phyloP scores from a whole-genome alignment of 2,329 filamentous ascomycete species.

The Cladorrhinum sp. region DNA sequence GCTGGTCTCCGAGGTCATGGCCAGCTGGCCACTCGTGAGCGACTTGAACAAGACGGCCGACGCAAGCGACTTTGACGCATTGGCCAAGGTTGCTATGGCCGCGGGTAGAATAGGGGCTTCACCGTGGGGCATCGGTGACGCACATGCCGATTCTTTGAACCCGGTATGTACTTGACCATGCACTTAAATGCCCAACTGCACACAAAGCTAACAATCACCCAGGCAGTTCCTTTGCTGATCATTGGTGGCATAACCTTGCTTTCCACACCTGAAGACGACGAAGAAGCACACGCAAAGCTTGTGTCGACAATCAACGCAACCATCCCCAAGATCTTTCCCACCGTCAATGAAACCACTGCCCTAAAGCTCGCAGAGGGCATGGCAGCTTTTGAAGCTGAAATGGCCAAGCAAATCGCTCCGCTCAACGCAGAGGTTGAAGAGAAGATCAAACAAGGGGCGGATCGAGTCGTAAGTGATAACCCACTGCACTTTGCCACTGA shows the following conservation, averaged over 20 bases:
- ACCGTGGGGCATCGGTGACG: background rate
- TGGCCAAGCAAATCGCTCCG: background rate
- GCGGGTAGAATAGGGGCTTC: constrained; percentile 8
- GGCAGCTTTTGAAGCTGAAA: background rate
- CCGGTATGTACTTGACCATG: too few relatives aligned
- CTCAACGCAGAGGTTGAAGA: background rate
- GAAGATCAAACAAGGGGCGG: background rate
- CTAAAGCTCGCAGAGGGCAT: too few relatives aligned
- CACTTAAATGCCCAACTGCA: too few relatives aligned
- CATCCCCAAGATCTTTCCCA: too few relatives aligned
- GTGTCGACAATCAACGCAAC: too few relatives aligned
- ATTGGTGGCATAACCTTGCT: too few relatives aligned
- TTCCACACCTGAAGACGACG: too few relatives aligned
- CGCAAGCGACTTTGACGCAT: constrained; percentile 7
- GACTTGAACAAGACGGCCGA: constrained; percentile 3
- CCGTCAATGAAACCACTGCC: too few relatives aligned
- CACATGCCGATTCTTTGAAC: background rate
- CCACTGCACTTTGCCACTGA: background rate
- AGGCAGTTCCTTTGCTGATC: too few relatives aligned
- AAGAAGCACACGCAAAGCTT: too few relatives aligned
- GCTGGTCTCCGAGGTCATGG: constrained; percentile 52
- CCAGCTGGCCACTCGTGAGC: constrained; percentile 33
- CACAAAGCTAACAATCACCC: too few relatives aligned
- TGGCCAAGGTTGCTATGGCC: constrained; percentile 6
- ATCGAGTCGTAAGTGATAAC: background rate